Conservation (phyloP, 306 rosid species). For the Quercus wislizeni region DNA sequence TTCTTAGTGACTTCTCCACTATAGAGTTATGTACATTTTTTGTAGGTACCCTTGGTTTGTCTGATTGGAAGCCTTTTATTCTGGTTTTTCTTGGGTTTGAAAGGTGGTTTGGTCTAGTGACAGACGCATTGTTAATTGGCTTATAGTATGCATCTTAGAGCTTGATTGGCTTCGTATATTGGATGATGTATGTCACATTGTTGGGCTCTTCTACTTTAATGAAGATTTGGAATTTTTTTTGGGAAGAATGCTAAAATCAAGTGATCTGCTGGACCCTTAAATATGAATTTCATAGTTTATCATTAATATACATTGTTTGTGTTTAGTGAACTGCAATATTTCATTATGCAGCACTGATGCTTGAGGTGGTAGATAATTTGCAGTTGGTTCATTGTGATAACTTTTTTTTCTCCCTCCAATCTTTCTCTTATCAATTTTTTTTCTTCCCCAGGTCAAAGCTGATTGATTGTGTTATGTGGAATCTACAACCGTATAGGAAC, state of each 20-base stretch:
- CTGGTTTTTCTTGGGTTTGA: no score
- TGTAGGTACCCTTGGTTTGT: constrained; percentile 1
- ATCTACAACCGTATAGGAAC: constrained; percentile 21
- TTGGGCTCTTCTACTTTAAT: constrained; percentile 1
- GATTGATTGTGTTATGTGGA: constrained; percentile 19
- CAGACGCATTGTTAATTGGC: constrained; percentile 1
- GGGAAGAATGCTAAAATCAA: neutral
- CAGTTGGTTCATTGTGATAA: neutral
- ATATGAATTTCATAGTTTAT: neutral
- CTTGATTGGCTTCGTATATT: neutral
- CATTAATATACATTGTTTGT: neutral
- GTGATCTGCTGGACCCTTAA: neutral
- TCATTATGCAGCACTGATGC: neutral
- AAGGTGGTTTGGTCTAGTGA: neutral
- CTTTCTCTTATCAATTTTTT: constrained; percentile 1
- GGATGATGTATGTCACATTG: constrained; percentile 4
- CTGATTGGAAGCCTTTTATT: neutral
- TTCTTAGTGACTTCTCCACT: neutral
- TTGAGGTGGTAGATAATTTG: neutral
- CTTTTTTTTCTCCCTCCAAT: neutral
- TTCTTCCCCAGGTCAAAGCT: constrained; percentile 48
- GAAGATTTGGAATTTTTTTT: neutral
- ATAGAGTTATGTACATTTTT: neutral
- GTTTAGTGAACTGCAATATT: neutral
- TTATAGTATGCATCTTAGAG: constrained; percentile 1